phyloP scores from a whole-genome alignment of 495 filamentous ascomycete genomes.

The Aspergillus sparsus region DNA sequence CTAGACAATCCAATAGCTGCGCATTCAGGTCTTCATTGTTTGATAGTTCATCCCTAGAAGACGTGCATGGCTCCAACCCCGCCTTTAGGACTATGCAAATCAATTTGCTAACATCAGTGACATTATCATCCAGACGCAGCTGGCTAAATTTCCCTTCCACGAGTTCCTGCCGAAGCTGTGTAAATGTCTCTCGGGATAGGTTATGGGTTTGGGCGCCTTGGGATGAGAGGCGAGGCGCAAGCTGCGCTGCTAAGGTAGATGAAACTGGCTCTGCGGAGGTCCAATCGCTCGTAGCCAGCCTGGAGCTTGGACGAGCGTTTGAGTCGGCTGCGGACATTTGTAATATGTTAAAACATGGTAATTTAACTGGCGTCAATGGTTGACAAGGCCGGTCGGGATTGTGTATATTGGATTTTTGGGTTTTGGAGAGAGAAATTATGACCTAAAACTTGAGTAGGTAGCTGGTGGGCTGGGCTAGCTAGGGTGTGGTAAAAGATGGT shows the following conservation, averaged over 20 bases:
- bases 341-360: constrained; percentile 23
- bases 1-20: constrained; percentile 65
- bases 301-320: constrained; percentile 20
- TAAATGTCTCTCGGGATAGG: constrained; percentile 57
- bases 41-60: constrained; percentile 46
- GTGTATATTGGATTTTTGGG: neutral
- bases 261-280: constrained; percentile 52
- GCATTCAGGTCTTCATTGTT: constrained; percentile 58
- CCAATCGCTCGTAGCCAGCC: constrained; percentile 22
- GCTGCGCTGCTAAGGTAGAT: constrained; percentile 69
- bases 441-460: neutral
- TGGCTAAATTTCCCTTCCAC: constrained; percentile 47
- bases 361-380: neutral
- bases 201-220: constrained; percentile 43
- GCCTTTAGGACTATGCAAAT: constrained; percentile 81
- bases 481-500: neutral
- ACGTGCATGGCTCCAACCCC: constrained; percentile 63
- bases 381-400: neutral
- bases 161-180: constrained; percentile 65
- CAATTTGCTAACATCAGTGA: constrained; percentile 76
- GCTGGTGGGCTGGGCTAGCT: no score
- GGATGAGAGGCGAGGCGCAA: constrained; percentile 51
- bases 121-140: constrained; percentile 58
- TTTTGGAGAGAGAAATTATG: neutral
- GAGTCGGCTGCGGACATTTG: constrained; percentile 33